Conservation (phyloP, 1,139 yeast genomes). For the Torulaspora pretoriensis region DNA sequence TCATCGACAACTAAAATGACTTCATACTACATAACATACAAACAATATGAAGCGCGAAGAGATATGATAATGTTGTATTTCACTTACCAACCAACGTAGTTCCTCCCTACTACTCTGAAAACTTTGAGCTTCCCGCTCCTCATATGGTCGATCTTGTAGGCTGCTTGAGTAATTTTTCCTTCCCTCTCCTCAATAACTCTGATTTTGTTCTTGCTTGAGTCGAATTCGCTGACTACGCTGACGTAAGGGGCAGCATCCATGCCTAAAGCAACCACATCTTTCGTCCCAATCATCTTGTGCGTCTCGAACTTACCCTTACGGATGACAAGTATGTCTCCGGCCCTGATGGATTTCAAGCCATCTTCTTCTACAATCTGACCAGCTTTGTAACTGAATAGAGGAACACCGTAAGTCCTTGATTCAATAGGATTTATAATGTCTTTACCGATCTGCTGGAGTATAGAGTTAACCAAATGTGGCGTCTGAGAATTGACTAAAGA, state of each 20-base stretch:
- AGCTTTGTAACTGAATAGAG: conserved; percentile 56
- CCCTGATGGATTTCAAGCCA: conserved; percentile 41
- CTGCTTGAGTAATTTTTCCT: conserved; percentile 56
- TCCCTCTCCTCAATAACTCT: conserved; percentile 65
- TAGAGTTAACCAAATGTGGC: conserved; percentile 33
- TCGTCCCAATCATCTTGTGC: conserved; percentile 56
- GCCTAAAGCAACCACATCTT: conserved; percentile 48
- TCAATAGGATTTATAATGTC: conserved; percentile 58
- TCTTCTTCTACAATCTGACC: conserved; percentile 53
- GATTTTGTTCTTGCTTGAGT: conserved; percentile 67
- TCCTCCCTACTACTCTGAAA: conserved; percentile 65
- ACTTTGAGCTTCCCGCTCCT: conserved; percentile 75
- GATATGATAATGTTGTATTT: background rate
- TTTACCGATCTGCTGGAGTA: conserved; percentile 32
- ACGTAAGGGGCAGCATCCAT: conserved; percentile 41
- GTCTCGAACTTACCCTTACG: conserved; percentile 70
- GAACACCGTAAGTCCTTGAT: conserved; percentile 64
- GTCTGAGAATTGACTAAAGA: conserved; percentile 41
- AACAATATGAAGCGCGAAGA: background rate
- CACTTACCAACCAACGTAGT: conserved; percentile 55
- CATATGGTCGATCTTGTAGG: conserved; percentile 67
- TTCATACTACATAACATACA: background rate
- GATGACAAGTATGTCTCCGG: conserved; percentile 81
- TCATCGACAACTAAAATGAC: background rate
- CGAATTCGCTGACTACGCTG: conserved; percentile 64